phyloP scores from a whole-genome alignment of 495 filamentous ascomycete species.

The Talaromyces borbonicus region DNA sequence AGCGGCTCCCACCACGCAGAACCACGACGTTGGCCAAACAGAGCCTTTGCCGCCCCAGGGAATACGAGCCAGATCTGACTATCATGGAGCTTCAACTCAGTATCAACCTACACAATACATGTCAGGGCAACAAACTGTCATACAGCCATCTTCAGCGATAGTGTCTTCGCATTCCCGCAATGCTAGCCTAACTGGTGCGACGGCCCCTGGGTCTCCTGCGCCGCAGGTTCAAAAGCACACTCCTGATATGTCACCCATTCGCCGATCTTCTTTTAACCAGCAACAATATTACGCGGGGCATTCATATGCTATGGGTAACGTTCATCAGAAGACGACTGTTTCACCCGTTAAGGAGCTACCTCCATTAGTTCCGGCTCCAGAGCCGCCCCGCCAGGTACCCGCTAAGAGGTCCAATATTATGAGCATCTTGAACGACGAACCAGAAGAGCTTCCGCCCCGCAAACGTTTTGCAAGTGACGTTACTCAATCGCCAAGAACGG shows the following conservation, averaged over 20 bases:
- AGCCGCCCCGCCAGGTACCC: constrained; percentile 36
- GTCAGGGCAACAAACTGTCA: constrained; percentile 1
- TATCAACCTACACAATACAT: constrained; percentile 10
- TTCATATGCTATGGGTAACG: constrained; percentile 1
- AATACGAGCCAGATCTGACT: constrained; percentile 9
- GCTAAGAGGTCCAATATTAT: constrained; percentile 52
- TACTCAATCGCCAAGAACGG: constrained; percentile 19
- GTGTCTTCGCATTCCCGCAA: constrained; percentile 34
- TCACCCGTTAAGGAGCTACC: constrained; percentile 34
- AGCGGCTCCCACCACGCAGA: constrained; percentile 17
- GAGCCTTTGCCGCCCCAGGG: constrained; percentile 27
- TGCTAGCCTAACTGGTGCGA: constrained; percentile 21
- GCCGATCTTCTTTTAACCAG: constrained; percentile 30
- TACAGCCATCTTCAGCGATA: constrained; percentile 10
- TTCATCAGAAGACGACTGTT: constrained; percentile 9
- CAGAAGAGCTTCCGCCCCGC: constrained; percentile 42
- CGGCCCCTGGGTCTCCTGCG: constrained; percentile 29
- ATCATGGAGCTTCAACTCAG: neutral
- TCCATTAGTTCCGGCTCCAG: constrained; percentile 32
- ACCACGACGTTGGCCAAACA: constrained; percentile 27
- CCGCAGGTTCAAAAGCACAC: constrained; percentile 24
- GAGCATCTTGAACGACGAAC: constrained; percentile 49
- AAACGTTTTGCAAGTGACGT: constrained; percentile 40
- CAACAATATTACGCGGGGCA: constrained; percentile 14
- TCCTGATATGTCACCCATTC: constrained; percentile 26